Conservation (phyloP, 2,329 filamentous ascomycete genomes). For the Fusarium globosum region DNA sequence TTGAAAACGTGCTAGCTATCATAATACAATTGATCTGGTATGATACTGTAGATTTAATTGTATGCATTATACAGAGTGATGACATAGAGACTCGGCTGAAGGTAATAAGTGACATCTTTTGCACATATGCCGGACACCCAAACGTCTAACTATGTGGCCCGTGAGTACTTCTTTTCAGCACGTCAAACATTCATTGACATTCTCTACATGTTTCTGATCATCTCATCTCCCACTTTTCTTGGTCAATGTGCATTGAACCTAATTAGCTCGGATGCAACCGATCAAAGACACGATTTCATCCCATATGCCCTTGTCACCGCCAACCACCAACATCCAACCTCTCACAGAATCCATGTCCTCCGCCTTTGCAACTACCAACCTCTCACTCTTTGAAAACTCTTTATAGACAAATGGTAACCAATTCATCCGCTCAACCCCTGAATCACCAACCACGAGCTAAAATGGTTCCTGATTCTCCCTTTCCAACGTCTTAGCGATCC, state of each 20-base stretch:
- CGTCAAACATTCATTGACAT: not conserved
- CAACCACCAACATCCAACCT: conserved; percentile 22
- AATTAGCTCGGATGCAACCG: conserved; percentile 40
- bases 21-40: not conserved
- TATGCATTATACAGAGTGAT: not conserved
- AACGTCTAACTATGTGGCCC: conserved; percentile 17
- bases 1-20: not conserved
- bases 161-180: conserved; percentile 16
- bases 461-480: conserved; percentile 34
- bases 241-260: conserved; percentile 9
- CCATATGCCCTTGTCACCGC: conserved; percentile 17
- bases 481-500: conserved; percentile 29
- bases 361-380: conserved; percentile 21
- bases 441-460: conserved; percentile 28
- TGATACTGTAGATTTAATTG: too few relatives aligned
- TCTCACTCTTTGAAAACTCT: conserved; percentile 9
- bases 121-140: not conserved
- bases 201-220: not conserved
- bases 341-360: conserved; percentile 12
- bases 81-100: not conserved
- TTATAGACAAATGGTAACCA: not conserved
- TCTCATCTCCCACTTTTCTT: conserved; percentile 29
- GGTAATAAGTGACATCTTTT: not conserved
- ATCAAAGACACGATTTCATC: conserved; percentile 34
- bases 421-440: conserved; percentile 17